Percentiles rank a stretch among this genome's conserved stretches.
Evolutionary conservation across 1,139 yeast genomes (phyloP).

Genomic region (Hanseniaspora uvarum): DNA sequence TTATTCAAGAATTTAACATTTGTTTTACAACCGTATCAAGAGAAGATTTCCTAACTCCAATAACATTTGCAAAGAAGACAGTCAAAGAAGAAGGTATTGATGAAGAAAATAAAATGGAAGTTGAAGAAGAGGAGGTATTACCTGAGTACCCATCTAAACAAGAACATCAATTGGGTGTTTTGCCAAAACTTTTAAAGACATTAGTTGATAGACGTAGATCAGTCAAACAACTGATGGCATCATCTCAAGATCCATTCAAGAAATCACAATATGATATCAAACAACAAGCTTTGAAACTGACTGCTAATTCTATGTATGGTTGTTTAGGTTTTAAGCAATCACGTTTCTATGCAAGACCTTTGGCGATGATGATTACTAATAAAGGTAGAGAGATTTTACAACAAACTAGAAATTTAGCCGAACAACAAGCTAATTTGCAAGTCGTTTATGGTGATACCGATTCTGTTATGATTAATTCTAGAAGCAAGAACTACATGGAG

Average conservation of each 20-base stretch:
- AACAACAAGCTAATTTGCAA: slow-evolving; percentile 54
- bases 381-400: slow-evolving; percentile 92
- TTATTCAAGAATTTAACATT: slow-evolving; percentile 91
- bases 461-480: slow-evolving; percentile 97
- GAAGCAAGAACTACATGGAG: slow-evolving; percentile 54
- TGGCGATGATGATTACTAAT: slow-evolving; percentile 90
- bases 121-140: slow-evolving; percentile 45
- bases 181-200: slow-evolving; percentile 73
- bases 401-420: slow-evolving; percentile 90
- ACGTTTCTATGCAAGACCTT: slow-evolving; percentile 88
- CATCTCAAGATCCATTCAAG: slow-evolving; percentile 54
- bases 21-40: slow-evolving; percentile 93
- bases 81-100: not conserved
- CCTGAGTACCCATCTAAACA: slow-evolving; percentile 62
- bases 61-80: not conserved
- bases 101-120: slow-evolving; percentile 23
- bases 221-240: slow-evolving; percentile 76
- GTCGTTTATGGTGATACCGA: slow-evolving; percentile 99
- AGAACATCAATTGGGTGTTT: slow-evolving; percentile 55
- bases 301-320: slow-evolving; percentile 99
- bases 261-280: slow-evolving; percentile 81
- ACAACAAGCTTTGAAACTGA: slow-evolving; percentile 89
- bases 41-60: slow-evolving; percentile 31
- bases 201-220: slow-evolving; percentile 87
- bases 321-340: slow-evolving; percentile 90